Evolutionary conservation across 2,329 filamentous ascomycete species (phyloP), one percentile per base, ranked within the genome.

Genomic region (Ambrosiella beaveri): DNA sequence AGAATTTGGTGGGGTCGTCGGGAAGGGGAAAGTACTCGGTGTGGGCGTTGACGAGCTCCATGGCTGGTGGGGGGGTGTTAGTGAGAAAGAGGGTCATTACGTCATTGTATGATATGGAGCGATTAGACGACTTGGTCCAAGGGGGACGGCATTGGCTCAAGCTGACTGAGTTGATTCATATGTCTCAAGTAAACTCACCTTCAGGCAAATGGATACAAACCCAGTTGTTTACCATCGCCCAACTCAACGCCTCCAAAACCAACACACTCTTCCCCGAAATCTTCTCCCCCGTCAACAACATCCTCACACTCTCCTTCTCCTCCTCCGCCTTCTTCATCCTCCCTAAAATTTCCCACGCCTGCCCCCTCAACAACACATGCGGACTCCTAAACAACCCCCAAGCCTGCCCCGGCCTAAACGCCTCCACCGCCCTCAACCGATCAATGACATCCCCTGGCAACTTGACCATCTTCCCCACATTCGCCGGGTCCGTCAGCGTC

Each of bases 181-280:
- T 27, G 27, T 27, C 27, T 27, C 27, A n/a, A 47, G 37, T 49
- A 50, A 38, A 65, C 76, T 65, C 75, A 94, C 90, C 86, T 73
- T 98, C 89, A 41, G 93, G 90, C 56, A 97, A 77, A 66, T 87
- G 85, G 60, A 98, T 77, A 52, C 97, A 89, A 50, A 95, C 76
- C 88, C 90, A 97, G 36, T 85, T 78, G 68, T 88, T 88, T 65
- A 90, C 68, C 63, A 91, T 82, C 1, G 81, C 91, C 70, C 90
- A 84, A 15, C 85, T 75, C 78, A 94, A 81, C 44, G 85, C 86
- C 72, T 97, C 90, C 51, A 95, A 74, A 65, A 94, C 70, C 65
- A 95, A 72, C 64, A 93, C 81, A 68, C 86, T 95, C 79, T 97
- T 98, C 40, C 93, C 93, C 12, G 84, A 80, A 47, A 83, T 78